Evolutionary conservation across 2,329 filamentous ascomycete species (phyloP), one percentile per base, ranked within the genome.

Genomic region (Nannizziopsis arthrosporioides): DNA sequence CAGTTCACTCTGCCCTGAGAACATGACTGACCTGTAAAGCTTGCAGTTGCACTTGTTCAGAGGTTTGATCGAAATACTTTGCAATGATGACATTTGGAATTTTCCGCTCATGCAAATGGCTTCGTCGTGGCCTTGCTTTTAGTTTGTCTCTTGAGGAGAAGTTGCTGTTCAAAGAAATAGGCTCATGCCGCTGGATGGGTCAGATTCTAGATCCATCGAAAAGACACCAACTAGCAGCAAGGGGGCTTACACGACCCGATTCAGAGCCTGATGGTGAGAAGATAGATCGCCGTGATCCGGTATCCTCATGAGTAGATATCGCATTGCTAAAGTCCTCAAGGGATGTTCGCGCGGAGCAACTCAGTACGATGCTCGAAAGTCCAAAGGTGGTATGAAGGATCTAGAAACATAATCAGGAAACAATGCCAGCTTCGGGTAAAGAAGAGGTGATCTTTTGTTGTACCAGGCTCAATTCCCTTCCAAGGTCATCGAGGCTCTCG

Each of bases 31-130:
- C 73, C 65, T 82, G 77, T 4, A 82, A 63, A 18, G 71, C 83
- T 63, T 95, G 88, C 39, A 92, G 81, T 66, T 98, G 92, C 9
- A 96, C 80, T 47, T 78, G 76, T 32, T 78, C 73, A n/a, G 77
- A 75, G 0, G 86, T 84, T 44, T 71, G 69, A 61, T 94, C 80
- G 45, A 96, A 77, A 61, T 93, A 80, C 56, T 81, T 84, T 1
- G 85, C 85, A 45, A 98, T 76, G 17, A 96, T 73, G 9, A 95
- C 73, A 65, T 94, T 88, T 53, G 87, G 84, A 54, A 94, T 84
- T 46, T 73, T 72, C 42, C 68, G 69, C 48, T 68, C 68, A 50
- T 77, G 73, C 49, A 70, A 62, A 49, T 61, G 59, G 51, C 53
- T 59, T 49, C 60, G 63, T 34, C 59, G 55, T 9, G 53, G 35